Base-by-base conservation (phyloP, 768 basidiomycete species). In the Rhodocollybia butyracea region DNA sequence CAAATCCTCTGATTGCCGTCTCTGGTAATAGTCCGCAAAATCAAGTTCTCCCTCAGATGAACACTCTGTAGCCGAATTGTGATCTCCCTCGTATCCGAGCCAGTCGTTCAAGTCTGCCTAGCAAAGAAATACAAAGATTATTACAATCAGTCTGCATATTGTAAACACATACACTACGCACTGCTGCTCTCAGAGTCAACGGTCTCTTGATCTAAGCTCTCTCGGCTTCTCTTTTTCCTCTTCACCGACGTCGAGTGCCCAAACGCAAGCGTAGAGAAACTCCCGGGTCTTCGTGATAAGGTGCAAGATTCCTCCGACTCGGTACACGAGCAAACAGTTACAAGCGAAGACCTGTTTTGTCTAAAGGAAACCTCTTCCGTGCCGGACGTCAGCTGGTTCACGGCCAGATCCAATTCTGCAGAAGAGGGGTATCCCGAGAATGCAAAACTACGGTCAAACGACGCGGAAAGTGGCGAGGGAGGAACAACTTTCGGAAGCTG, bases 121-220 rank as follows among this genome's bases (percentile, higher is more conserved):
- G 31, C 34, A 38, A 22, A 17, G 7, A 11, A 46, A 30, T 34
- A 48, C 8, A 3, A 46, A 11, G 10, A 22, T 22, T 38, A 50
- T 50, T 34, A 34, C 21, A 11, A 26, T 50, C 22, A 50, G 46
- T 48, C 46, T 31, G 6, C 27, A 30, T 31, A 48, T 12, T 10
- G 46, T 48, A 48, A 50, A n/a, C n/a, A 24, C 15, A 38, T 22
- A 50, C 15, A 50, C 48, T 50, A 50, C 48, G 48, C 32, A 50
- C 48, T 36, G 51, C 51, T 41, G 51, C 40, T 52, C 30, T 46
- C 42, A 15, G 54, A 55, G 32, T 43, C 52, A 41, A 42, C 24
- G 5, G 7, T 15, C 32, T 15, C 32, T n/a, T 34, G 31, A 24
- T 24, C 12, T 19, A 6, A 5, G 39, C 39, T 40, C 39, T 40